phyloP scores from a whole-genome alignment of 805 yeast species.

The Schwanniomyces pseudopolymorphus region DNA sequence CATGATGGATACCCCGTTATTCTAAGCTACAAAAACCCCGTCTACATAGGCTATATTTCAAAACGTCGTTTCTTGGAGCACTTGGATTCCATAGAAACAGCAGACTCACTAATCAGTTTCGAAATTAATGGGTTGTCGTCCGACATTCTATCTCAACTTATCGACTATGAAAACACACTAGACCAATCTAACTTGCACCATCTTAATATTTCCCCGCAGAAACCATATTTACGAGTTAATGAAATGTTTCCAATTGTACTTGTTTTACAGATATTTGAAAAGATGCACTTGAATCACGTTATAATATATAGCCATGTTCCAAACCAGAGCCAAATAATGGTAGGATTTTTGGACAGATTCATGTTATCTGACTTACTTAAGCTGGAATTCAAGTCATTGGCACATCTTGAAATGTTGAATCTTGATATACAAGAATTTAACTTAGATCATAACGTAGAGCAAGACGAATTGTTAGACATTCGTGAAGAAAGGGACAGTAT shows the following conservation, averaged over 20 bases:
- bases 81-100: constrained; percentile 5
- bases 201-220: constrained; percentile 18
- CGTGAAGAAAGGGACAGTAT: constrained; percentile 24
- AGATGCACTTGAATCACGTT: constrained; percentile 35
- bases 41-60: constrained; percentile 33
- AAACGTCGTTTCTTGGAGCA: constrained; percentile 23
- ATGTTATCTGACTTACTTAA: constrained; percentile 30
- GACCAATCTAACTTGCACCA: constrained; percentile 5
- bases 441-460: constrained; percentile 14
- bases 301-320: constrained; percentile 20
- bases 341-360: constrained; percentile 42
- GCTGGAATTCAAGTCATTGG: constrained; percentile 21
- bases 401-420: constrained; percentile 4
- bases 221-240: constrained; percentile 25
- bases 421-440: constrained; percentile 20
- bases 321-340: constrained; percentile 14
- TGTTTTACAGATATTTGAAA: constrained; percentile 38
- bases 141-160: constrained; percentile 21
- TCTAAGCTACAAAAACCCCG: constrained; percentile 21
- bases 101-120: constrained; percentile 15
- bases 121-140: constrained; percentile 17
- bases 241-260: constrained; percentile 30
- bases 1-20: constrained; percentile 46
- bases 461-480: constrained; percentile 5
- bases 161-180: constrained; percentile 19